Conservation (phyloP, 2,329 filamentous ascomycete genomes). For the Anisogramma anomala region DNA sequence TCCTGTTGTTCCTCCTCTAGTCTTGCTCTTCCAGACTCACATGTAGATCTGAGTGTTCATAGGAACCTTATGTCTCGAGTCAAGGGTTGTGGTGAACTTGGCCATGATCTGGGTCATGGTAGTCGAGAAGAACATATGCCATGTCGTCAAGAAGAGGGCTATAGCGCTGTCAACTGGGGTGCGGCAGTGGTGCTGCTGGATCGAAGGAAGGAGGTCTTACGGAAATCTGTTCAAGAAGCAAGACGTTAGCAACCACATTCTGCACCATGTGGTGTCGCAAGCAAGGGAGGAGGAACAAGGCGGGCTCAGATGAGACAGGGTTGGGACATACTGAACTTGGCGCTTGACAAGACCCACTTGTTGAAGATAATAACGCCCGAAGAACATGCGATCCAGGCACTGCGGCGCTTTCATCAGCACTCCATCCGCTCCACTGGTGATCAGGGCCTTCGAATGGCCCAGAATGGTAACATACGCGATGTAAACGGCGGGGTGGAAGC, state of each 20-base stretch:
- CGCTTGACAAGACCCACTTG: conserved; percentile 82
- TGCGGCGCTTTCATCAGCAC: conserved; percentile 26
- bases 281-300: background rate
- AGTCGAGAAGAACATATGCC: conserved; percentile 81
- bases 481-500: conserved; percentile 65
- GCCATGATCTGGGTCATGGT: conserved; percentile 83
- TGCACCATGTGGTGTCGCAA: background rate
- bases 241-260: conserved; percentile 3
- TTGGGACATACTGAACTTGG: conserved; percentile 43
- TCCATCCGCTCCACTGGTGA: background rate
- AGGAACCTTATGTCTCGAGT: conserved; percentile 83
- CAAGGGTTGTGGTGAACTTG: conserved; percentile 70
- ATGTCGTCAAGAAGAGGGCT: conserved; percentile 72
- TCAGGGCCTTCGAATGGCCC: too few relatives aligned
- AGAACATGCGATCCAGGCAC: conserved; percentile 77
- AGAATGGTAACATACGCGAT: conserved; percentile 43
- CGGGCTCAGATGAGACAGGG: conserved; percentile 5
- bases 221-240: conserved; percentile 19
- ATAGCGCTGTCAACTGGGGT: conserved; percentile 34
- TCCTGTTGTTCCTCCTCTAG: background rate
- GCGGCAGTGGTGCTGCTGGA: background rate
- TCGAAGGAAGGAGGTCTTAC: conserved; percentile 7
- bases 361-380: conserved; percentile 92
- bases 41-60: conserved; percentile 53
- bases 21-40: conserved; percentile 6